Evolutionary conservation across 495 filamentous ascomycete species (phyloP), one percentile per base, ranked within the genome.

Genomic region (Mytilinidion resinicola): DNA sequence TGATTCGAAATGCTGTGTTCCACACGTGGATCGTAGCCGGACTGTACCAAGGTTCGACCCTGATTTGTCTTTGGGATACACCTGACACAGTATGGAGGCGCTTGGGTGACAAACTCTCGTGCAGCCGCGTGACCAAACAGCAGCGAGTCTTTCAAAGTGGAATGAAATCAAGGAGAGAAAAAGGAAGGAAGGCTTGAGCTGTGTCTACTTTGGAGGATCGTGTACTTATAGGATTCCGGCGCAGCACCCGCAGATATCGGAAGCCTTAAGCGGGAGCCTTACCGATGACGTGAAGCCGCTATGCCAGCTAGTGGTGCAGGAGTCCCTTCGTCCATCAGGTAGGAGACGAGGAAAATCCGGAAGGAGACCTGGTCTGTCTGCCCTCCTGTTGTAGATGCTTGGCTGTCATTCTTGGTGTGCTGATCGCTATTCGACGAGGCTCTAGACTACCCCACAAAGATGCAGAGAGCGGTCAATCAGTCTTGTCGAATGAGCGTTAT

Each of bases 271-370:
- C 25, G 25, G 25, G 25, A 6, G 25, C 25, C 25, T 49, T 49
- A 49, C 46, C 19, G 2, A 25, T 49, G 46, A 49, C 46, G 46
- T 49, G 46, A 46, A 20, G 15, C 20, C 14, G 14, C 42, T 46
- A 46, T 46, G 20, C 8, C 15, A 9, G 20, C 46, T 49, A 30
- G 25, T 33, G 46, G 46, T 33, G 19, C 46, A 49, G 8, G 44
- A 48, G 19, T 48, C 44, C 21, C 15, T 49, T 49, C 33, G 17
- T 25, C 46, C 46, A 30, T 49, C 14, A 49, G 33, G 46, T 25
- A 12, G 46, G 46, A 49, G 20, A 49, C 46, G 46, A 49, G 46
- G 46, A 49, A 25, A 49, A 49, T 33, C 21, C 17, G 46, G 46
- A 33, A 49, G 46, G 9, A 21, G 7, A 25, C 20, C 17, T 25